Conservation (phyloP, 2,329 filamentous ascomycete genomes). For the Penicillium expansum region DNA sequence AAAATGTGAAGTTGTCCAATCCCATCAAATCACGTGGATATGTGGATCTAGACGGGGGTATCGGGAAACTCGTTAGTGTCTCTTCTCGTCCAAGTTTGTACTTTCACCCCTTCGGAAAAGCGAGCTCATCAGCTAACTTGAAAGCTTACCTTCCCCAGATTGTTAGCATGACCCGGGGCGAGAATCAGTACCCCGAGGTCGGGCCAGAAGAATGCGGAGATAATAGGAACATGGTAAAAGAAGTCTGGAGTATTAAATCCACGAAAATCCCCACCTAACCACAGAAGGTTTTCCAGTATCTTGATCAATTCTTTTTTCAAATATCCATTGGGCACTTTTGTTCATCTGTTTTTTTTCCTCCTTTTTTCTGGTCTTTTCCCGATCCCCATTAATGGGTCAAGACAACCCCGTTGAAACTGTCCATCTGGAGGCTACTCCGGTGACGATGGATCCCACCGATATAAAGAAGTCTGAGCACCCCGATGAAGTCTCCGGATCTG, state of each 20-base stretch:
- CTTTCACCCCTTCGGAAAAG: neutral
- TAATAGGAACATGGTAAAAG: neutral
- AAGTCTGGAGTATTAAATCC: conserved; percentile 5
- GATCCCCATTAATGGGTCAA: conserved; percentile 6
- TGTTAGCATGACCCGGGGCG: neutral
- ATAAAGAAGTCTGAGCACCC: neutral
- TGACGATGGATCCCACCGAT: neutral
- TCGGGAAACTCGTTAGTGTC: neutral
- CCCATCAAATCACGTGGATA: neutral
- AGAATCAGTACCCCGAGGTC: neutral
- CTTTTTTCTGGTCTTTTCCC: no score
- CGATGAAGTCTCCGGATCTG: neutral
- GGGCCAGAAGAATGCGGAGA: conserved; percentile 2
- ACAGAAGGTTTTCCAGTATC: neutral
- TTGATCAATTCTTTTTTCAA: neutral
- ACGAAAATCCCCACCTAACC: neutral
- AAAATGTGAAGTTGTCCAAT: neutral
- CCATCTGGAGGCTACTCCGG: conserved; percentile 7
- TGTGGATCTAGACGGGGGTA: neutral
- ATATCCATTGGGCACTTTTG: neutral
- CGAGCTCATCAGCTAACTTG: neutral
- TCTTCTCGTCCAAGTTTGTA: neutral
- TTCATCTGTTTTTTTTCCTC: no score
- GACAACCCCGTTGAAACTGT: conserved; percentile 2
- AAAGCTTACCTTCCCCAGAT: conserved; percentile 7